Conservation (phyloP, 2,329 filamentous ascomycete species). For the Mycosphaerelloides madeirae region DNA sequence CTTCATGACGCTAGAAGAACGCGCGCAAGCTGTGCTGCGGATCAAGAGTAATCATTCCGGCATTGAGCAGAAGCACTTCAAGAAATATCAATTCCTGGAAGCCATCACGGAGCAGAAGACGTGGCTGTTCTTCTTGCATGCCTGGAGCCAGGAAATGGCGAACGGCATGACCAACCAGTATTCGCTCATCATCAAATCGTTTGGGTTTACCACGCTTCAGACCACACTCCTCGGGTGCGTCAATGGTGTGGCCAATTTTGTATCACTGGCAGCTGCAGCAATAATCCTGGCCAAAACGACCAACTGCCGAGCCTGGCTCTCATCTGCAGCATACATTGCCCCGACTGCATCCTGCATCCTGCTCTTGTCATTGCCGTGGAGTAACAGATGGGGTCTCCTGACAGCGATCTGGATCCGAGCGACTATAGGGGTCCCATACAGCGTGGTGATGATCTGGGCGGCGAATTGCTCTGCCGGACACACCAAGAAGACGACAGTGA, state of each 20-base stretch:
- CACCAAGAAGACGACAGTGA: slow-evolving; percentile 43
- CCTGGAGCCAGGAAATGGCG: slow-evolving; percentile 38
- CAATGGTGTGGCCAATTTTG: slow-evolving; percentile 14
- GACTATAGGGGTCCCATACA: slow-evolving; percentile 36
- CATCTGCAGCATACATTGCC: slow-evolving; percentile 33
- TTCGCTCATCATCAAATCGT: slow-evolving; percentile 43
- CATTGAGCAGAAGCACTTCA: slow-evolving; percentile 36
- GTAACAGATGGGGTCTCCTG: slow-evolving; percentile 36
- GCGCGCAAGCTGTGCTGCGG: slow-evolving; percentile 33
- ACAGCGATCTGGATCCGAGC: slow-evolving; percentile 38
- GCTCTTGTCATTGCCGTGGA: slow-evolving; percentile 35
- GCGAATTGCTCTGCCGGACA: slow-evolving; percentile 29
- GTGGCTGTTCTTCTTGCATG: slow-evolving; percentile 35
- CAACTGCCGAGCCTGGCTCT: slow-evolving; percentile 29
- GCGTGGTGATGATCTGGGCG: slow-evolving; percentile 35
- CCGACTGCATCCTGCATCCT: slow-evolving; percentile 36
- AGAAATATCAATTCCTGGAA: slow-evolving; percentile 33
- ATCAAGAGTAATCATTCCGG: slow-evolving; percentile 37
- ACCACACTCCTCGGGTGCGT: slow-evolving; percentile 31
- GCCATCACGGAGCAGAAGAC: slow-evolving; percentile 33
- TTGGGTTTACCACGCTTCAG: slow-evolving; percentile 39
- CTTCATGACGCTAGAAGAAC: slow-evolving; percentile 32
- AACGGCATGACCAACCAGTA: slow-evolving; percentile 41
- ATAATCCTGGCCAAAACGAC: slow-evolving; percentile 29
- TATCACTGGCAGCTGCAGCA: slow-evolving; percentile 27